Conservation (phyloP, 345 rosid species). For the thale cress (Arabidopsis thaliana) region DNA sequence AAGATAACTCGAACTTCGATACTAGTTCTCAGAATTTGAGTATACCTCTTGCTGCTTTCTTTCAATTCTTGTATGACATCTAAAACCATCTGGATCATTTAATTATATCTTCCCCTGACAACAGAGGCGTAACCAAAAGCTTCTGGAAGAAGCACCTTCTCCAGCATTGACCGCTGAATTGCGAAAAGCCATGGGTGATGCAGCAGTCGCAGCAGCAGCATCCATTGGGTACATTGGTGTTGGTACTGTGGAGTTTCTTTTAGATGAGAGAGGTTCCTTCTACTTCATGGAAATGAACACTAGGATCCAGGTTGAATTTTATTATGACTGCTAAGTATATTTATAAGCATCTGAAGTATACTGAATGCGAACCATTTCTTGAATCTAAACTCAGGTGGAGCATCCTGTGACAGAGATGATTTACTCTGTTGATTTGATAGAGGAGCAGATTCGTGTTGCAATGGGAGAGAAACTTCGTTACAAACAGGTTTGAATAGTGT, state of each 20-base stretch:
- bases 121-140: slow-evolving; percentile 96
- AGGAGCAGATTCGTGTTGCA: slow-evolving; percentile 97
- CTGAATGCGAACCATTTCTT: slow-evolving; percentile 12
- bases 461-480: slow-evolving; percentile 91
- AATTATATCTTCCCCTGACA: slow-evolving; percentile 24
- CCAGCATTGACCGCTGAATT: slow-evolving; percentile 95
- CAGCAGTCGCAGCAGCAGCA: slow-evolving; percentile 99
- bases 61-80: not conserved
- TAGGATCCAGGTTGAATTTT: slow-evolving; percentile 78
- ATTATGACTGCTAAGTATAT: slow-evolving; percentile 8
- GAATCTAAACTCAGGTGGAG: slow-evolving; percentile 68
- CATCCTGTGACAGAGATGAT: slow-evolving; percentile 99
- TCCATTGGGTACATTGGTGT: slow-evolving; percentile 98
- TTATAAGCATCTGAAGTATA: slow-evolving; percentile 13
- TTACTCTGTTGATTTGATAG: slow-evolving; percentile 93
- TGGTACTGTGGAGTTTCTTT: slow-evolving; percentile 95
- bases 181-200: slow-evolving; percentile 99
- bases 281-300: slow-evolving; percentile 99
- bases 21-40: not conserved
- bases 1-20: not conserved
- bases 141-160: slow-evolving; percentile 98
- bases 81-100: slow-evolving; percentile 4
- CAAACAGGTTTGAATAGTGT: slow-evolving; percentile 66
- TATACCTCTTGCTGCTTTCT: slow-evolving; percentile 8
- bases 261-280: slow-evolving; percentile 98